A percentile compares a stretch with the other conserved stretches of the same genome.
These are phyloP conservation scores for Pulveroboletus sp. DNA, from an alignment of 768 basidiomycete genomes.

Conservation along the genomic window DNA sequence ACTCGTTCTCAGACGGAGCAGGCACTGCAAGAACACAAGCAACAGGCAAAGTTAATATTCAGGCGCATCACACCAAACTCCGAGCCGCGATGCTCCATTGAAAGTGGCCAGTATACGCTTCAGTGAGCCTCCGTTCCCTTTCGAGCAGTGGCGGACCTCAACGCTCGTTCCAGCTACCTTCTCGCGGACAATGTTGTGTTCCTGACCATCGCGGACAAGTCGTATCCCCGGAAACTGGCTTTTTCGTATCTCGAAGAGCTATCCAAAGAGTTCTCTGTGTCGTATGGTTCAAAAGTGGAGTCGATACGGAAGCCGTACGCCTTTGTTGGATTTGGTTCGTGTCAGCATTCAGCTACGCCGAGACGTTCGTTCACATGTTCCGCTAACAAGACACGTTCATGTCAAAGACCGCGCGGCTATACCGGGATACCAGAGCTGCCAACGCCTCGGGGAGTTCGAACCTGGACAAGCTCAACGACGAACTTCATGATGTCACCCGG, in stretches of 20 bases:
- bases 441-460: conserved; percentile 58
- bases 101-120: conserved; percentile 90
- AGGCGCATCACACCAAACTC: conserved; percentile 89
- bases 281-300: conserved; percentile 93
- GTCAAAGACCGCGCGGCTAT: conserved; percentile 93
- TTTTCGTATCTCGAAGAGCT: conserved; percentile 98
- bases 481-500: conserved; percentile 94
- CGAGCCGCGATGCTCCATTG: conserved; percentile 95
- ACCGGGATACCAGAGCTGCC: conserved; percentile 88
- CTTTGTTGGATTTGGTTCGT: conserved; percentile 93
- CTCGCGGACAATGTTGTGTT: conserved; percentile 93
- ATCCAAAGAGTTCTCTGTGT: conserved; percentile 89
- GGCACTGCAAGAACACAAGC: conserved; percentile 93
- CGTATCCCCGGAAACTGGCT: conserved; percentile 93
- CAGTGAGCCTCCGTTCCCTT: conserved; percentile 58
- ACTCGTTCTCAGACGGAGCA: conserved; percentile 71
- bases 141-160: not conserved
- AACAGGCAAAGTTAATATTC: conserved; percentile 96
- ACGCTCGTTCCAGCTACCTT: conserved; percentile 65
- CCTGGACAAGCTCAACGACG: conserved; percentile 88
- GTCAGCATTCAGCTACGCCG: not conserved
- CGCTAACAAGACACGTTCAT: conserved; percentile 84
- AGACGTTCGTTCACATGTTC: conserved; percentile 3
- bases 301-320: conserved; percentile 94
- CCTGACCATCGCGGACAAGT: conserved; percentile 92